Percentiles rank a stretch among this genome's conserved stretches.
These are phyloP conservation scores for Cucurbita ficifolia DNA, from an alignment of 306 rosid genomes.

Conservation along the genomic window DNA sequence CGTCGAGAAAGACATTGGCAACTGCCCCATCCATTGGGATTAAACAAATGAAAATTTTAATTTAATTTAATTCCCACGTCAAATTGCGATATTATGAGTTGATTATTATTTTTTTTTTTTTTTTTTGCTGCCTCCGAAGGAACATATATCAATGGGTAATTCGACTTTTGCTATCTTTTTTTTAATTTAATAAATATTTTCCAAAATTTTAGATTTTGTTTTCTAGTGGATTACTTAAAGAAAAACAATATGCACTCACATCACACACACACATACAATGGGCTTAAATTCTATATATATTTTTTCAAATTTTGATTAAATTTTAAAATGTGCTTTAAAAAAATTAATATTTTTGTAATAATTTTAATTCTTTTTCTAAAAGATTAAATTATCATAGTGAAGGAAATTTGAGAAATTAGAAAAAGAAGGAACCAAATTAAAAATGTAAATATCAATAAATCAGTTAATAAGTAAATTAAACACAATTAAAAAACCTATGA, in stretches of 20 bases:
- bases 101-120: too few relatives aligned
- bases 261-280: neutral
- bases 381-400: neutral
- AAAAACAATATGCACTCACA: neutral
- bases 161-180: too few relatives aligned
- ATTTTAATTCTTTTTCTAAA: too few relatives aligned
- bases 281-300: too few relatives aligned
- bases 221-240: neutral
- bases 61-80: neutral
- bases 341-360: too few relatives aligned
- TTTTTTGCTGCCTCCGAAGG: too few relatives aligned
- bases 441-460: neutral
- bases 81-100: neutral
- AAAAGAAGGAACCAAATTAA: neutral
- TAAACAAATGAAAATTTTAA: neutral
- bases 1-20: neutral
- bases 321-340: too few relatives aligned
- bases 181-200: neutral
- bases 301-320: too few relatives aligned
- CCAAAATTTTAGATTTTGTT: neutral
- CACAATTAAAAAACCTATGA: neutral
- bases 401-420: neutral
- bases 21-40: neutral
- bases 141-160: too few relatives aligned
- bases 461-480: neutral